phyloP scores from a whole-genome alignment of 805 yeast genomes.

The Ogataea parapolymorpha region DNA sequence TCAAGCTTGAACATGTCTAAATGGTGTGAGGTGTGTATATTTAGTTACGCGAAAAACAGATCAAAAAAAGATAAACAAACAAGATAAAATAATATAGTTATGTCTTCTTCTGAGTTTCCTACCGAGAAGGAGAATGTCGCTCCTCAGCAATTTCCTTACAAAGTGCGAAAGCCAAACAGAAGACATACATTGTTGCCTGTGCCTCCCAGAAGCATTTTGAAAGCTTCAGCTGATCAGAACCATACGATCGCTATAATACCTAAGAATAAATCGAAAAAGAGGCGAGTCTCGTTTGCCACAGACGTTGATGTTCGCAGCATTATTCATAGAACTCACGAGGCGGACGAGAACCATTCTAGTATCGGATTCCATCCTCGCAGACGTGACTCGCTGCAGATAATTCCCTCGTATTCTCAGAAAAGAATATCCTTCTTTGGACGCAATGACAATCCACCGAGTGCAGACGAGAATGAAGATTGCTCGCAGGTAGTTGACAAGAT shows the following conservation, averaged over 20 bases:
- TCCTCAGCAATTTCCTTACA: constrained; percentile 9
- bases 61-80: constrained; percentile 6
- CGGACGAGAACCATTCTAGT: background rate
- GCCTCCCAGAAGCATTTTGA: constrained; percentile 40
- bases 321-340: constrained; percentile 37
- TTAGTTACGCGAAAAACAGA: constrained; percentile 5
- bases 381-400: constrained; percentile 30
- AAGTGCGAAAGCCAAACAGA: constrained; percentile 21
- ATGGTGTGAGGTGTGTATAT: constrained; percentile 7
- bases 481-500: constrained; percentile 15
- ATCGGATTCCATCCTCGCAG: constrained; percentile 23
- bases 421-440: background rate
- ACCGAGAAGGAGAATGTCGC: constrained; percentile 14
- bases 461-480: constrained; percentile 9
- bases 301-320: constrained; percentile 62
- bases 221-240: constrained; percentile 30
- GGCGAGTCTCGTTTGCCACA: constrained; percentile 77
- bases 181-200: constrained; percentile 33
- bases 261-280: constrained; percentile 25
- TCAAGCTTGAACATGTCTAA: constrained; percentile 44
- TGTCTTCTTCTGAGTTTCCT: background rate
- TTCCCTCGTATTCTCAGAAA: constrained; percentile 24
- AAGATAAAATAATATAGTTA: background rate
- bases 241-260: constrained; percentile 39
- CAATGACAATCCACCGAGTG: background rate